Base-by-base conservation (phyloP, 2,329 filamentous ascomycete genomes). In the Xylaria sp. region DNA sequence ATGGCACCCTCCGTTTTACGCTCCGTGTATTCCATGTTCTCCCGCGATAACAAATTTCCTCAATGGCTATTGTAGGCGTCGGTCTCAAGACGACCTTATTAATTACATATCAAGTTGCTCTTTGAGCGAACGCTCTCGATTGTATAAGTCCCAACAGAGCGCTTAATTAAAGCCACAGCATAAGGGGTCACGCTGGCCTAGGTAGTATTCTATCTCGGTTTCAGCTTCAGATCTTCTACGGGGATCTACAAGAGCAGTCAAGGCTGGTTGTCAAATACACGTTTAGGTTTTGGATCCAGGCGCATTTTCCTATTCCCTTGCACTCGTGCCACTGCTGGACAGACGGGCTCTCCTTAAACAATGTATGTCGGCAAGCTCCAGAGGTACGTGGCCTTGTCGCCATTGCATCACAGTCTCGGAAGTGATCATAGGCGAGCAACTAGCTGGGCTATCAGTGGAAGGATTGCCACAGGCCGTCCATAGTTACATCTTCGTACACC, bases 211-310 rank as follows among this genome's bases (percentile, higher is more conserved):
- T 12, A 13, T 48, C 20, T 48, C 28, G 23, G 45, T 48, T 48
- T 13, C 45, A 15, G 12, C 5, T 8, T 15, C 13, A 28, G 23
- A 48, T 23, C 13, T 28, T 7, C 45, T 23, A 15, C 8, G 23
- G 18, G 13, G n/a, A 34, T 34, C 45, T 59, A 45, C n/a, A 59
- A 39, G 30, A 60, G 30, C 12, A 32, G 57, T 36, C 43, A 48
- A 28, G n/a, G 28, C 39, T 28, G 2, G 20, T 39, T 60, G 45
- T 28, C 32, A 39, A 39, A 39, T 32, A 20, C 18, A n/a, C 32
- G 4, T 25, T 10, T 18, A 28, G 7, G 28, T 18, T 1, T 52
- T 32, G 28, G 28, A 18, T 32, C 8, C 4, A n/a, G 28, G 28
- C 4, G 15, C 41, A 34, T 20, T 20, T 39, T 7, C 12, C 6